Conservation (phyloP, 352 stramenopile species). For the Thraustochytrium striatum region DNA sequence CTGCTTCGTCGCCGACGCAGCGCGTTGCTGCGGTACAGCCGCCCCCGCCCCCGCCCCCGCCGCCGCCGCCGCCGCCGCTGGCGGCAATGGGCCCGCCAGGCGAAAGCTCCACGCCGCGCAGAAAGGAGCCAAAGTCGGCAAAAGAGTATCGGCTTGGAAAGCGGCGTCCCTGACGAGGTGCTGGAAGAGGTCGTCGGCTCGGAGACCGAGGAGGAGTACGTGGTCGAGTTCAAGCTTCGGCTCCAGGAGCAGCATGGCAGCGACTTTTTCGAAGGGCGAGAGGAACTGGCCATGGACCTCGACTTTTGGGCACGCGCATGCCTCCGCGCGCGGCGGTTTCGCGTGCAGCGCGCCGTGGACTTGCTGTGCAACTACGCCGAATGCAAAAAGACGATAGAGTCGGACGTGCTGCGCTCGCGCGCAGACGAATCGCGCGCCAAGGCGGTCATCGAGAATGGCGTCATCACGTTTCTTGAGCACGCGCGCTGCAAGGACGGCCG, state of each 20-base stretch:
- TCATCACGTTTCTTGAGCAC: slow-evolving; percentile 1
- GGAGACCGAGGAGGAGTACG: slow-evolving; percentile 36
- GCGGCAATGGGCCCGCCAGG: no score
- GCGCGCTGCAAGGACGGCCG: slow-evolving; percentile 28
- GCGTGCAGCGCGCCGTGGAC: slow-evolving; percentile 23
- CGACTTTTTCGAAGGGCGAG: slow-evolving; percentile 34
- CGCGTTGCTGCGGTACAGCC: no score
- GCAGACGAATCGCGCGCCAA: neutral
- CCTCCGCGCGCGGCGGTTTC: slow-evolving; percentile 19
- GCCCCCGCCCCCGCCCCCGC: no score
- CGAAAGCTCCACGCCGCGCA: no score
- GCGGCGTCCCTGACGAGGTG: no score
- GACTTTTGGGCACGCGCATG: slow-evolving; percentile 40
- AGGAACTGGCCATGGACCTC: slow-evolving; percentile 6
- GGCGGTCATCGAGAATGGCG: neutral
- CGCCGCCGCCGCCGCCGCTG: no score
- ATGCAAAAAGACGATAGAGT: slow-evolving; percentile 17
- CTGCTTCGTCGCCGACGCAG: no score
- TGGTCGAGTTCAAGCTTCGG: slow-evolving; percentile 19
- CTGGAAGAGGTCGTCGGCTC: no score
- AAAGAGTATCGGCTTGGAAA: no score
- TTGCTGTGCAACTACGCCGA: slow-evolving; percentile 14
- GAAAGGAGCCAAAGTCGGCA: no score
- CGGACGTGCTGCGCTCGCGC: neutral
- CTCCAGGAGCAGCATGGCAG: neutral